Conservation (phyloP, 208 protist species). For the Trypanosoma boissoni region DNA sequence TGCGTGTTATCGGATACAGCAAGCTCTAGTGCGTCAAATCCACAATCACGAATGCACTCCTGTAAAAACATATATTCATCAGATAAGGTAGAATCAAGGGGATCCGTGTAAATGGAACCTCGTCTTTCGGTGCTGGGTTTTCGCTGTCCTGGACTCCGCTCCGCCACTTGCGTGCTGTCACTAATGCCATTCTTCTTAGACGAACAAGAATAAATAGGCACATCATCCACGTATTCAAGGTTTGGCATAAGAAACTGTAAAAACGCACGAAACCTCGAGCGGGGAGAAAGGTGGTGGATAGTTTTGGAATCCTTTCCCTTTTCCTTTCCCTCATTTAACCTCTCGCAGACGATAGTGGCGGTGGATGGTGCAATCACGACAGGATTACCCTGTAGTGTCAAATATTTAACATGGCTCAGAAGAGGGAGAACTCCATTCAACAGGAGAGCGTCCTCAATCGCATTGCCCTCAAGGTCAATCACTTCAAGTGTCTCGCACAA, state of each 20-base stretch:
- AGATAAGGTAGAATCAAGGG: constrained; percentile 44
- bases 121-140: background rate
- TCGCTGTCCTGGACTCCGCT: background rate
- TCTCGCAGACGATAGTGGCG: background rate
- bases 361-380: constrained; percentile 13
- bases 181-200: background rate
- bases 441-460: constrained; percentile 34
- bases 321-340: background rate
- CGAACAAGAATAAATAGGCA: constrained; percentile 15
- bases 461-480: constrained; percentile 86
- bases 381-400: constrained; percentile 75
- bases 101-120: constrained; percentile 45
- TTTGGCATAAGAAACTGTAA: constrained; percentile 54
- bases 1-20: constrained; percentile 42
- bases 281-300: background rate
- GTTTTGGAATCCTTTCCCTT: background rate
- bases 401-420: constrained; percentile 42
- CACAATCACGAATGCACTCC: constrained; percentile 64
- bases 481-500: constrained; percentile 70
- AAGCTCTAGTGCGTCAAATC: constrained; percentile 49
- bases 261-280: constrained; percentile 36
- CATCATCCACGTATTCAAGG: constrained; percentile 57
- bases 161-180: background rate
- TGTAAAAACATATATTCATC: constrained; percentile 77
- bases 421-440: constrained; percentile 36